These are phyloP conservation scores for Aureobasidium sp. DNA, from an alignment of 2,329 filamentous ascomycete genomes.

Conservation along the genomic window DNA sequence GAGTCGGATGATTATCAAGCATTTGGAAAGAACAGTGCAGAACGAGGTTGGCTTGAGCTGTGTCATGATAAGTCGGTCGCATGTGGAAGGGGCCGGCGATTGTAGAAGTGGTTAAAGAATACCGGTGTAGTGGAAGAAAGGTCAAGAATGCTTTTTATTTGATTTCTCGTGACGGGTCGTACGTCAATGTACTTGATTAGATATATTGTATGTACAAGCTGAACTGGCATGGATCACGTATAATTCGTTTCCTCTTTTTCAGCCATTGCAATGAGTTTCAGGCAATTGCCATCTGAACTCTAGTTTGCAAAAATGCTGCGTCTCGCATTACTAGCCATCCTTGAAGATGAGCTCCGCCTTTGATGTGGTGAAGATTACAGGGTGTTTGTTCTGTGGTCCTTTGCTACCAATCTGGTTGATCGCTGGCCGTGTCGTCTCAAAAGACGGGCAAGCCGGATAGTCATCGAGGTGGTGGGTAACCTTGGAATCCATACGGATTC, in stretches of 20 bases:
- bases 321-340: not conserved
- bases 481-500: not conserved
- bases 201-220: not conserved
- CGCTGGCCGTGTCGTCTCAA: not conserved
- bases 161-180: not conserved
- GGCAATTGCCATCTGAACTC: not conserved
- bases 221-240: not conserved
- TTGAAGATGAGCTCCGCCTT: not conserved
- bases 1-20: no score
- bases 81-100: no score
- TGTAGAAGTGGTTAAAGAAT: no score
- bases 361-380: not conserved
- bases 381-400: not conserved
- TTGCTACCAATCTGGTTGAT: not conserved
- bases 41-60: no score
- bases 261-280: slow-evolving; percentile 2
- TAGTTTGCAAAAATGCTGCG: not conserved
- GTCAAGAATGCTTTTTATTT: not conserved
- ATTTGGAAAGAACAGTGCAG: no score
- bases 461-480: not conserved
- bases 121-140: no score
- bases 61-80: no score
- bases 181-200: not conserved
- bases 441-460: not conserved
- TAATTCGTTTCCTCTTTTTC: not conserved